Percentiles rank a stretch among this genome's conserved stretches.
Conservation (phyloP, 208 protist genomes). For the Crithidia bombi region DNA sequence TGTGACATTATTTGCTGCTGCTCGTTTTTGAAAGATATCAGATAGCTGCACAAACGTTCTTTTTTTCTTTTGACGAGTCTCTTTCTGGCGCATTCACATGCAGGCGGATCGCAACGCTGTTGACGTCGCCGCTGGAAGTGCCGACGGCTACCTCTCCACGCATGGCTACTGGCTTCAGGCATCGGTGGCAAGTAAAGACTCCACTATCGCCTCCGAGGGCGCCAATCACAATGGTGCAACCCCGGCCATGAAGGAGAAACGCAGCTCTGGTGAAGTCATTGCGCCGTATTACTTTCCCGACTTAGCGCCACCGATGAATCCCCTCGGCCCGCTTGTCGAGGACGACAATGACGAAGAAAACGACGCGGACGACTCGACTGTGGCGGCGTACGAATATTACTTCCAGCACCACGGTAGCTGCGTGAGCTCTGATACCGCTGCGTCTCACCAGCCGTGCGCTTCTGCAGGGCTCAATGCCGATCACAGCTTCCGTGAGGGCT, state of each 20-base stretch:
- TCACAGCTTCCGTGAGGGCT: neutral
- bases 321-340: slow-evolving; percentile 20
- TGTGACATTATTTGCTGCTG: too few species aligned
- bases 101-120: slow-evolving; percentile 1
- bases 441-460: too few species aligned
- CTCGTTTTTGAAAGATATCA: too few species aligned
- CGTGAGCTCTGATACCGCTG: too few species aligned
- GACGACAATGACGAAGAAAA: slow-evolving; percentile 26
- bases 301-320: neutral
- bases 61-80: neutral
- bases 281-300: slow-evolving; percentile 12
- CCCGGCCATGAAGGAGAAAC: neutral
- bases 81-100: neutral
- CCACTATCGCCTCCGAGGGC: slow-evolving; percentile 4
- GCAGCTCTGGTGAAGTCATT: neutral
- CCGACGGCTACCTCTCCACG: slow-evolving; percentile 19
- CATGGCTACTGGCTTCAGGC: slow-evolving; percentile 27
- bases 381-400: slow-evolving; percentile 17
- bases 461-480: neutral
- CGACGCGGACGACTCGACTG: neutral
- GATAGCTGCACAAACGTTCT: neutral
- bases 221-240: slow-evolving; percentile 6
- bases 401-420: neutral
- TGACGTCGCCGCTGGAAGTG: slow-evolving; percentile 9
- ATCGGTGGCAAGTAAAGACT: slow-evolving; percentile 14